Base-by-base conservation (phyloP, 2,329 filamentous ascomycete species). In the Aspergillus ibericus region DNA sequence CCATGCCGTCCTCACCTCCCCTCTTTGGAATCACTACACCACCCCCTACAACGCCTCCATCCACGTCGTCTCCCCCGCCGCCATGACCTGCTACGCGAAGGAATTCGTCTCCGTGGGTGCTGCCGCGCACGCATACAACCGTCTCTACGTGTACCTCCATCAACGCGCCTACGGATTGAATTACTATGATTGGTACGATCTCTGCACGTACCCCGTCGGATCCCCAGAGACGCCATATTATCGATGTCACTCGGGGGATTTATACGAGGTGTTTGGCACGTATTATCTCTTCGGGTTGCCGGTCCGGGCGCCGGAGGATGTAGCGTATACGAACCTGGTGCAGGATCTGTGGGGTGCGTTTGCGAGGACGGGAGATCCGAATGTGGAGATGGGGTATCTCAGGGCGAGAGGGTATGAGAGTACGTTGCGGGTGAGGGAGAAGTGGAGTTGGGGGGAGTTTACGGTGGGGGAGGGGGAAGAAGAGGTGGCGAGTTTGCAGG, bases 81-180 rank as follows among this genome's bases (percentile, higher is more conserved):
- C 25, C 3, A 47, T 47, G 44, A 47, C 44, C 44, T 47, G 44
- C 25, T 47, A 47, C 25, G 79, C 83, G 2, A 86, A 84, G 1
- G 84, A 87, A 68, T 86, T 83, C 4, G 80, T 81, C 7, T 81
- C 80, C 65, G 77, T 81, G 0, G 83, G 80, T 2, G 72, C 80
- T 0, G 56, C 61, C 15, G 78, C 76, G 13, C 73, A 74, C 3
- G 77, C 78, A 0, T 81, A 85, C 66, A 70, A 73, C 6, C 74
- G 83, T 0, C 44, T 47, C 15, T 47, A 47, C 25, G 44, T 47
- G 13, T 87, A 84, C 68, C 85, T 80, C 68, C 87, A 87, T 71
- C 81, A 86, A 67, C 82, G 85, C 62, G 81, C 85, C 59, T 79
- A 84, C 40, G 81, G 80, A 0, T 82, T 81, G 58, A 77, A 78